These are phyloP conservation scores for Combretum micranthum DNA, from an alignment of 345 rosid genomes.

Conservation along the genomic window DNA sequence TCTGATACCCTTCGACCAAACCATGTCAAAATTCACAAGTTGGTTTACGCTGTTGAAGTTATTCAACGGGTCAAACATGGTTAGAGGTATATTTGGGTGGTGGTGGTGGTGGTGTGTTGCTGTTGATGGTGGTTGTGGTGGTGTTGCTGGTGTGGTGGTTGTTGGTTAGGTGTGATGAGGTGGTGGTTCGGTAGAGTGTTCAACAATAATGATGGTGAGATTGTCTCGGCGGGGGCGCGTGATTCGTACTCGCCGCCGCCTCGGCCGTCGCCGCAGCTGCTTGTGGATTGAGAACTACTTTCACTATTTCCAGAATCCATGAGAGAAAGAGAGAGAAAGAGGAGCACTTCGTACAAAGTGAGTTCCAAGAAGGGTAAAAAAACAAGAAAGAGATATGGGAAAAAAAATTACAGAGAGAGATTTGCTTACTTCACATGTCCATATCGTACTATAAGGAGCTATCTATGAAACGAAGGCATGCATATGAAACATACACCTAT, in stretches of 20 bases:
- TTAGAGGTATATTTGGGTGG: conserved; percentile 15
- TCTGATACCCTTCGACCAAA: conserved; percentile 46
- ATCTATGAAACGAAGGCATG: too few relatives aligned
- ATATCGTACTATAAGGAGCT: too few relatives aligned
- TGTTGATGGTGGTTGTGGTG: conserved; percentile 25
- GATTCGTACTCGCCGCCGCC: conserved; percentile 77
- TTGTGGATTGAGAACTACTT: conserved; percentile 80
- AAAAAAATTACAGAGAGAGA: too few relatives aligned
- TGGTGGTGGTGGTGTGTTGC: conserved; percentile 13
- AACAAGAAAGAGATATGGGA: conserved; percentile 11
- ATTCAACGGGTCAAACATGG: conserved; percentile 41
- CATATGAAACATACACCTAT: too few relatives aligned
- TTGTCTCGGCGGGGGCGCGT: conserved; percentile 31
- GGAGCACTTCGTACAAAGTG: too few relatives aligned
- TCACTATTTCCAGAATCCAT: conserved; percentile 82
- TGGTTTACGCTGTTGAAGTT: conserved; percentile 20
- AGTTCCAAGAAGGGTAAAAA: not conserved
- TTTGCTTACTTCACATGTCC: too few relatives aligned
- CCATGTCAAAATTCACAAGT: conserved; percentile 36
- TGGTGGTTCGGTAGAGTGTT: not conserved
- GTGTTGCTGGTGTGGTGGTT: conserved; percentile 20
- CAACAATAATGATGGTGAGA: conserved; percentile 11
- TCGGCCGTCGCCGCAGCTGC: conserved; percentile 50
- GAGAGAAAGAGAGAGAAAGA: not conserved
- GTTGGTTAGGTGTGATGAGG: conserved; percentile 4